These are phyloP conservation scores for Bretschneidera sinensis DNA, from an alignment of 345 rosid species.

Conservation along the genomic window DNA sequence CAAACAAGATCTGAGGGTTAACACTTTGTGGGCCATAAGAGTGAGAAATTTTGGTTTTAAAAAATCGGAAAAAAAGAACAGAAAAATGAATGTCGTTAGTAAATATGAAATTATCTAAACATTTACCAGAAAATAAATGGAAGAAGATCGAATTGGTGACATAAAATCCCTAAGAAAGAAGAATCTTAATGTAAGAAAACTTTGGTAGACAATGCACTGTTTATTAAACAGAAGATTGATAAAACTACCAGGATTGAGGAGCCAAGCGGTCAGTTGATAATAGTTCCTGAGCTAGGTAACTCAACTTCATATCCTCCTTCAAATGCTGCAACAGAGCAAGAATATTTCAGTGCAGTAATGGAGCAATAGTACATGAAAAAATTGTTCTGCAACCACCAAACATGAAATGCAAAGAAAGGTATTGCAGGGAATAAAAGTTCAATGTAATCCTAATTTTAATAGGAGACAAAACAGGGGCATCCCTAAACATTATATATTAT, in stretches of 20 bases:
- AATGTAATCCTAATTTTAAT: background rate
- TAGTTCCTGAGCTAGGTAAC: conserved; percentile 92
- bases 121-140: too few species aligned
- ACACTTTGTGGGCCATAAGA: background rate
- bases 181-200: background rate
- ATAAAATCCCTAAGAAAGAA: background rate
- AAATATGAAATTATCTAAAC: too few species aligned
- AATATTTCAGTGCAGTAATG: conserved; percentile 9
- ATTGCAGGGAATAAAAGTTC: background rate
- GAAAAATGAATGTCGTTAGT: background rate
- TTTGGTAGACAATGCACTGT: background rate
- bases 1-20: background rate
- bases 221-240: background rate
- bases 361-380: background rate
- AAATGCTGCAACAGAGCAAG: conserved; percentile 61
- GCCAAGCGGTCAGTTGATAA: conserved; percentile 91
- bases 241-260: conserved; percentile 86
- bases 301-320: conserved; percentile 96
- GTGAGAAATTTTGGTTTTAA: background rate
- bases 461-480: background rate
- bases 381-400: background rate
- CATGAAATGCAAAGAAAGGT: background rate
- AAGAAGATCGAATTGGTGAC: background rate
- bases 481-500: background rate
- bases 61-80: too few species aligned